Evolutionary conservation across 495 filamentous ascomycete species (phyloP).

Genomic region (Podospora sp.): DNA sequence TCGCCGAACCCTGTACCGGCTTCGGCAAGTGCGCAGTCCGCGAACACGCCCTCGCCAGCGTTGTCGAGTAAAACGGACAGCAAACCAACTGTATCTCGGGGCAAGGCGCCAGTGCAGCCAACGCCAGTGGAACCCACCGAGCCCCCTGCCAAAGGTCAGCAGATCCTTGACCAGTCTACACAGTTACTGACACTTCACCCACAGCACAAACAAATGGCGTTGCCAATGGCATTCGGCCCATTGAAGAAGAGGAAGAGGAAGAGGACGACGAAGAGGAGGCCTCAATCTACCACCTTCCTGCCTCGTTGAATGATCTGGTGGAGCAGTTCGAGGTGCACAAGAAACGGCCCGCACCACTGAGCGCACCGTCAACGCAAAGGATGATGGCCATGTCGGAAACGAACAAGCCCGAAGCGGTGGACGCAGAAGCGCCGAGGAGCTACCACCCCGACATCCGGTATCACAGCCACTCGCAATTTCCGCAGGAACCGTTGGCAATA

Average conservation of each 20-base stretch:
- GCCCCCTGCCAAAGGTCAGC: constrained; percentile 23
- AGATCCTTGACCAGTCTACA: neutral
- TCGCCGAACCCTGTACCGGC: constrained; percentile 27
- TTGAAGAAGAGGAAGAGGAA: constrained; percentile 40
- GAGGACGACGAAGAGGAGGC: constrained; percentile 74
- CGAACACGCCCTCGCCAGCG: constrained; percentile 20
- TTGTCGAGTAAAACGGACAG: constrained; percentile 27
- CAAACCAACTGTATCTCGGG: constrained; percentile 37
- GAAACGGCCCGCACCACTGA: constrained; percentile 58
- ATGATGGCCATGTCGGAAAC: constrained; percentile 72
- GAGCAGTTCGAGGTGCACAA: constrained; percentile 88
- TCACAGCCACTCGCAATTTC: constrained; percentile 82
- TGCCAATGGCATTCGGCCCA: constrained; percentile 52
- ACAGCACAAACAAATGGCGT: constrained; percentile 58
- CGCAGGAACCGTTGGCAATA: constrained; percentile 84
- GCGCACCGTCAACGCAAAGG: constrained; percentile 66
- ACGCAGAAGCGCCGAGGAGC: constrained; percentile 78
- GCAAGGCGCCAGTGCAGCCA: constrained; percentile 43
- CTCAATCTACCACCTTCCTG: constrained; percentile 92
- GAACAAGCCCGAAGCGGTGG: constrained; percentile 70
- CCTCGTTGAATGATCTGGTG: constrained; percentile 84
- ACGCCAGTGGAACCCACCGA: constrained; percentile 23
- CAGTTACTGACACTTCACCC: constrained; percentile 32
- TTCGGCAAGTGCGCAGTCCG: constrained; percentile 27
- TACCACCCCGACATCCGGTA: constrained; percentile 82